Base-by-base conservation (phyloP, 768 basidiomycete genomes). In the Hydnum rufescens region DNA sequence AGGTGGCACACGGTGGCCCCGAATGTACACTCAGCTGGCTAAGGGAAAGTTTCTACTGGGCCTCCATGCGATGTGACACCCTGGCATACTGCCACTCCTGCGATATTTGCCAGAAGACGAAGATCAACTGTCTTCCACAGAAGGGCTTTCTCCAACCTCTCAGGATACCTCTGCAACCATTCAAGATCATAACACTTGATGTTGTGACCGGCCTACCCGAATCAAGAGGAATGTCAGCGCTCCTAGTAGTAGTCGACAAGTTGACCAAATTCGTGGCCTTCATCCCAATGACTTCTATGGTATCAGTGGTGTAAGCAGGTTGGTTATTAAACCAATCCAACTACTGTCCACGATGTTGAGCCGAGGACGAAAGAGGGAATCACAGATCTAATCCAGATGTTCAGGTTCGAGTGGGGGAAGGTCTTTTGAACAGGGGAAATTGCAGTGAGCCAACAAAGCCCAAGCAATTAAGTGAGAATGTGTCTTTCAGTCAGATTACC, bases 1-100 rank as follows among this genome's bases (percentile, higher is more conserved):
- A 65, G 53, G 53, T 53, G 1, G 64, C 65, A 3, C 67, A 68
- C 51, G 57, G 51, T 4, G 65, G 66, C 4, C 63, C 60, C 43
- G 53, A 57, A 39, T 59, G 60, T 22, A 58, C 56, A 1, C 63
- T 63, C 50, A 60, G 62, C 42, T 54, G 59, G 1, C 32, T 67
- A 1, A 49, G 57, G 4, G 6, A 42, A 1, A 43, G 23, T 0
- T 68, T 60, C 51, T 68, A 64, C 39, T 68, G 67, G 67, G 63
- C 63, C 0, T 3, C 47, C 28, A 66, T 67, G 66, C 59, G 59
- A 1, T 5, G 55, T 22, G 57, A 61, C 4, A 64, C 65, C 48
- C 16, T 42, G n/a, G 60, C 62, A 13, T 49, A 18, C 25, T 30
- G 22, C 5, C 5, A 22, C 3, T 43, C 57, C 18, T 58, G 55